These are phyloP conservation scores for Ogataea pini DNA, from an alignment of 805 yeast species.

Conservation along the genomic window DNA sequence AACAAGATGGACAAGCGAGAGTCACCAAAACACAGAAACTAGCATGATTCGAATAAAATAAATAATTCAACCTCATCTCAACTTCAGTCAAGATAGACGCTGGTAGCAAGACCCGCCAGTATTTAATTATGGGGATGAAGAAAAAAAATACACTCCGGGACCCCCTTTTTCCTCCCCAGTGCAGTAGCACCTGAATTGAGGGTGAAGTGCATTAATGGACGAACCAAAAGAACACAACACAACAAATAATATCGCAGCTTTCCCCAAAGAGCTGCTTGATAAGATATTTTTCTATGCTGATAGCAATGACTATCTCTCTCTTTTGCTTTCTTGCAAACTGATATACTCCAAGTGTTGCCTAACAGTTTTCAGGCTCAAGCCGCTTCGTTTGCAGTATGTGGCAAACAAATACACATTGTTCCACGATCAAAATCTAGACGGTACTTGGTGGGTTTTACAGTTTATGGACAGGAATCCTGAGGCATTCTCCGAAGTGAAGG, in stretches of 20 bases:
- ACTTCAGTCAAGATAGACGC: too few species aligned
- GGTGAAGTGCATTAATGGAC: neutral
- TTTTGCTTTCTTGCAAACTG: conserved; percentile 21
- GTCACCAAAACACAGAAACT: too few species aligned
- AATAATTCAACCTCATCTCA: too few species aligned
- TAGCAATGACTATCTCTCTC: conserved; percentile 18
- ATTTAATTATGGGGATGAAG: neutral
- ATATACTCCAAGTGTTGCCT: conserved; percentile 22
- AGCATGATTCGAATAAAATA: too few species aligned
- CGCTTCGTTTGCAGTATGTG: conserved; percentile 20
- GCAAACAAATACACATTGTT: conserved; percentile 7
- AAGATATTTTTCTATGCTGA: conserved; percentile 17
- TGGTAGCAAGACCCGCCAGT: neutral
- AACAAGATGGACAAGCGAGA: too few species aligned
- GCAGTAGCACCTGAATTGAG: too few species aligned
- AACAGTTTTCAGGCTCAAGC: conserved; percentile 22
- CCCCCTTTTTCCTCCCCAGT: neutral
- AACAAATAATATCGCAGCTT: conserved; percentile 7
- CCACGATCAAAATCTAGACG: conserved; percentile 11
- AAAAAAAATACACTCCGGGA: neutral
- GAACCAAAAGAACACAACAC: neutral
- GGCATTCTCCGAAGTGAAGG: conserved; percentile 17
- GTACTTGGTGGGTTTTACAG: conserved; percentile 15
- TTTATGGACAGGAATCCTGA: conserved; percentile 15
- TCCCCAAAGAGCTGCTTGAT: conserved; percentile 31